Percentiles rank a stretch among this genome's conserved stretches.
These are phyloP conservation scores for Entomortierella parvispora DNA, from an alignment of 192 early-diverging fungal genomes.

Conservation along the genomic window DNA sequence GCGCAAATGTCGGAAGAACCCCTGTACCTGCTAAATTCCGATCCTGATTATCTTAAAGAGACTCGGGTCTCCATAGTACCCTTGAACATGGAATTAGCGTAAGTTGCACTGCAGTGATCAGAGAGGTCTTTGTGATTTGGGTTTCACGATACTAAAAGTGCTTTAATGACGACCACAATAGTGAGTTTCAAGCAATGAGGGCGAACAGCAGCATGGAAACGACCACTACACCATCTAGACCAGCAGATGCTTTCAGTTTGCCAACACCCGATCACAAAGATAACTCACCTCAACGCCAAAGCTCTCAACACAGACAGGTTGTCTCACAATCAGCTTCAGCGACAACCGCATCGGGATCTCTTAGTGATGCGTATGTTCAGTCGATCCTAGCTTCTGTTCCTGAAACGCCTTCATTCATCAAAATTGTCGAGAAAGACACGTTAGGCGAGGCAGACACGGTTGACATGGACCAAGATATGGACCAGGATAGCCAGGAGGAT, in stretches of 20 bases:
- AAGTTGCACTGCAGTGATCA: background rate
- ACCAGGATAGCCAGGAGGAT: conserved; percentile 15
- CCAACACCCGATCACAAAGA: conserved; percentile 6
- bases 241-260: conserved; percentile 26
- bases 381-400: conserved; percentile 38
- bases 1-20: conserved; percentile 82
- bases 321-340: background rate
- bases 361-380: conserved; percentile 27
- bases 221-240: background rate
- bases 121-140: background rate
- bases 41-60: conserved; percentile 27
- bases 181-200: conserved; percentile 28
- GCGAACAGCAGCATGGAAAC: background rate
- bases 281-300: background rate
- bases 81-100: conserved; percentile 35
- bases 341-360: conserved; percentile 3
- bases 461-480: conserved; percentile 14
- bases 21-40: conserved; percentile 68
- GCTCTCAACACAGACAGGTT: background rate
- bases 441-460: background rate
- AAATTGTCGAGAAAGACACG: conserved; percentile 36
- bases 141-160: background rate
- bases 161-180: background rate
- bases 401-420: conserved; percentile 38
- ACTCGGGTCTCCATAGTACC: conserved; percentile 35